Percentiles rank a stretch among this genome's conserved stretches.
Conservation (phyloP, 306 rosid genomes). For the Pyrus pyrifolia region DNA sequence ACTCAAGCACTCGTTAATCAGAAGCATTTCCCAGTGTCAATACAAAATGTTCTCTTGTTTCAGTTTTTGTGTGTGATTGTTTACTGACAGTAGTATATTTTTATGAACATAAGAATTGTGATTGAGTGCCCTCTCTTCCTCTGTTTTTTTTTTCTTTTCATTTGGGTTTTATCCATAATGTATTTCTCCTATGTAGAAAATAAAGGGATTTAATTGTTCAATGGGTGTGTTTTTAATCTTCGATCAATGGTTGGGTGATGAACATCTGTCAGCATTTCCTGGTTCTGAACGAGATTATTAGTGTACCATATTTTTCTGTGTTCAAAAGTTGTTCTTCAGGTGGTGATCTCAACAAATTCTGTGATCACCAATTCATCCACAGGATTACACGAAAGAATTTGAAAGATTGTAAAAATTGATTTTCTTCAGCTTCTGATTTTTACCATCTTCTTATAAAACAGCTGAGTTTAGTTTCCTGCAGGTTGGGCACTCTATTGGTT, state of each 20-base stretch:
- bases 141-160: neutral
- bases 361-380: neutral
- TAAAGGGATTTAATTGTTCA: too few species aligned
- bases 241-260: slow-evolving; percentile 1
- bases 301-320: neutral
- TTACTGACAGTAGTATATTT: neutral
- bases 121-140: neutral
- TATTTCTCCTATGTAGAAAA: neutral
- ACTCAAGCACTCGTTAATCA: neutral
- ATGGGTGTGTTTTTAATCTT: neutral
- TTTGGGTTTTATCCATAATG: neutral
- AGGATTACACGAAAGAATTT: slow-evolving; percentile 9
- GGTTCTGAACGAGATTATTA: slow-evolving; percentile 8
- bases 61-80: neutral
- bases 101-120: neutral
- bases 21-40: neutral
- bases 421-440: neutral
- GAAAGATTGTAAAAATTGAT: neutral
- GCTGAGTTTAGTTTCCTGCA: slow-evolving; percentile 21
- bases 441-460: slow-evolving; percentile 1
- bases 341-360: neutral
- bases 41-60: neutral
- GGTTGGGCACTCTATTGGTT: slow-evolving; percentile 94
- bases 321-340: neutral
- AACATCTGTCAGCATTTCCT: slow-evolving; percentile 4